Percentiles rank a stretch among this genome's conserved stretches.
These are phyloP conservation scores for Monotropa hypopitys DNA, from an alignment of 179 eudicot genomes.

Conservation along the genomic window DNA sequence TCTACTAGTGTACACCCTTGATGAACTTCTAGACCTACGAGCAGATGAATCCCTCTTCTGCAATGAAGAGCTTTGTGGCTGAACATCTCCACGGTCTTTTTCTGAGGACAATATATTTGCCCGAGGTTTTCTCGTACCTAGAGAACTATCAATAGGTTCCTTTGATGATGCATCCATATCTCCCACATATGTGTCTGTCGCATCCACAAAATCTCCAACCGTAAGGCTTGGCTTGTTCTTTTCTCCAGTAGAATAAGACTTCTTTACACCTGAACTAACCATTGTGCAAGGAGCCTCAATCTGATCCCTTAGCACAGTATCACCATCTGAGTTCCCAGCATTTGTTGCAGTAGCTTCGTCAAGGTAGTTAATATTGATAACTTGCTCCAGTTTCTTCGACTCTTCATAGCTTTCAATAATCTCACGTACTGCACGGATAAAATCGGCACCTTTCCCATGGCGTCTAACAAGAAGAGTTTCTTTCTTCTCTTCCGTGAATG, in stretches of 20 bases:
- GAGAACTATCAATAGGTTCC: slow-evolving; percentile 30
- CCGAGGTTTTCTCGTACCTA: slow-evolving; percentile 15
- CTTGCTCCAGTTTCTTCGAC: slow-evolving; percentile 40
- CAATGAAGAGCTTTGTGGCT: slow-evolving; percentile 25
- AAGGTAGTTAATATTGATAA: slow-evolving; percentile 17
- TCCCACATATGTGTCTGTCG: slow-evolving; percentile 24
- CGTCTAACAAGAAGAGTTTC: slow-evolving; percentile 57
- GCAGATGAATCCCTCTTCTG: slow-evolving; percentile 24
- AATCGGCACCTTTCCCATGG: slow-evolving; percentile 81
- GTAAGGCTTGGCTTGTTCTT: slow-evolving; percentile 30
- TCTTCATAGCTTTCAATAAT: slow-evolving; percentile 63
- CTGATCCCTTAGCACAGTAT: slow-evolving; percentile 18
- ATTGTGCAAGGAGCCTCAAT: slow-evolving; percentile 22
- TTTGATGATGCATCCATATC: slow-evolving; percentile 24
- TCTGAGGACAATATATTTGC: slow-evolving; percentile 29
- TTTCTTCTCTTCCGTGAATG: slow-evolving; percentile 79
- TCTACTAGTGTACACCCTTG: slow-evolving; percentile 29
- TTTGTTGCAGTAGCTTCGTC: slow-evolving; percentile 28
- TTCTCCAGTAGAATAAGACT: slow-evolving; percentile 23
- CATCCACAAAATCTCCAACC: slow-evolving; percentile 32
- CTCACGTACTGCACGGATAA: slow-evolving; percentile 85
- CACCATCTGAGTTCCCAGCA: slow-evolving; percentile 13
- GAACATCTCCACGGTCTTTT: slow-evolving; percentile 34
- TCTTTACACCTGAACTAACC: slow-evolving; percentile 17
- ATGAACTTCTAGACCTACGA: slow-evolving; percentile 55